A percentile compares a stretch with the other conserved stretches of the same genome.
Evolutionary conservation across 2,329 filamentous ascomycete genomes (phyloP).

Genomic region (Diaporthe vexans): DNA sequence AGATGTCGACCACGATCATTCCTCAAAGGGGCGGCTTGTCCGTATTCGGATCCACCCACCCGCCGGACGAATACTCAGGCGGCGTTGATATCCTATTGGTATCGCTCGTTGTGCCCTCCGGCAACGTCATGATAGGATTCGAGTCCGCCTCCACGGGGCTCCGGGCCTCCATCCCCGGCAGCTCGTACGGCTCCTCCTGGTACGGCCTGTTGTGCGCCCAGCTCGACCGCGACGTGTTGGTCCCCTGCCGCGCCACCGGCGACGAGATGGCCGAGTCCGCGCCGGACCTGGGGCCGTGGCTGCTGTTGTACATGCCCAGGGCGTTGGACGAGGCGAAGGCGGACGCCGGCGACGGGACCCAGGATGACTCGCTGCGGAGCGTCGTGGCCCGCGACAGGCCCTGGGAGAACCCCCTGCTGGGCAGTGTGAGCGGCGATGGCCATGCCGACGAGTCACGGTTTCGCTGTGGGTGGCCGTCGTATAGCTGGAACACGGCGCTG

Average conservation of each 20-base stretch:
- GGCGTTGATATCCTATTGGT: background rate
- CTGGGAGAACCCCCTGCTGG: background rate
- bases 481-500: background rate
- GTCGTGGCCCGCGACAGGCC: constrained; percentile 1
- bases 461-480: constrained; percentile 2
- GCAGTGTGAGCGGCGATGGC: constrained; percentile 27
- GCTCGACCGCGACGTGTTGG: constrained; percentile 1
- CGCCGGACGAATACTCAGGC: constrained; percentile 22
- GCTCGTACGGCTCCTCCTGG: constrained; percentile 30
- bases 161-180: constrained; percentile 27
- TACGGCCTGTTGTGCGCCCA: constrained; percentile 35
- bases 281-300: background rate
- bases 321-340: constrained; percentile 16
- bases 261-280: background rate
- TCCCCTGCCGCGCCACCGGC: constrained; percentile 23
- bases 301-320: constrained; percentile 18
- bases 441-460: constrained; percentile 5
- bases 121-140: constrained; percentile 1
- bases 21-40: constrained; percentile 32
- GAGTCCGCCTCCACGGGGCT: constrained; percentile 33
- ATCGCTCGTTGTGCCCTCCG: background rate
- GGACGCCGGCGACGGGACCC: constrained; percentile 37
- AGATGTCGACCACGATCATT: background rate
- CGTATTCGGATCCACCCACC: constrained; percentile 35
- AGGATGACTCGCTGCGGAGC: constrained; percentile 24